Conservation (phyloP, 352 stramenopile species). For the Globisporangium paddicum region DNA sequence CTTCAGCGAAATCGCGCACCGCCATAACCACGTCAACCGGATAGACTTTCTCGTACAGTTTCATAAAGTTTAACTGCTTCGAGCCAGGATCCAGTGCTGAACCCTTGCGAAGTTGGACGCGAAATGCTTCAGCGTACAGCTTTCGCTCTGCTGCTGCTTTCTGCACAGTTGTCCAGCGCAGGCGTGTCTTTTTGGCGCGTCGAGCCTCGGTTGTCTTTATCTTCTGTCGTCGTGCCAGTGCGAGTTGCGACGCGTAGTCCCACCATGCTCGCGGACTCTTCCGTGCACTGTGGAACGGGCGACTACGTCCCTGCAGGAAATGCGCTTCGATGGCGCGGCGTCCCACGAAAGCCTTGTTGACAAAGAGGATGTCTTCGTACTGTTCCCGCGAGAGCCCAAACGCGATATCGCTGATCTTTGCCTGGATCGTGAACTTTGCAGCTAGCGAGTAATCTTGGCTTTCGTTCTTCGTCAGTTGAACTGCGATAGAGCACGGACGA, state of each 20-base stretch:
- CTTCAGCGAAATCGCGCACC: slow-evolving; percentile 55
- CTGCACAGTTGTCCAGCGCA: slow-evolving; percentile 60
- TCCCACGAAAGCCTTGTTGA: slow-evolving; percentile 59
- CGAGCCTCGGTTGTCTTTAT: slow-evolving; percentile 2
- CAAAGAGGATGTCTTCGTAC: slow-evolving; percentile 78
- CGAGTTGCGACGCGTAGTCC: slow-evolving; percentile 60
- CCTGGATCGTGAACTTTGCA: slow-evolving; percentile 65
- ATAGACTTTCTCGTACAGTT: slow-evolving; percentile 57
- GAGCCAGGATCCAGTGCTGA: slow-evolving; percentile 30
- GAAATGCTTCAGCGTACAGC: slow-evolving; percentile 56
- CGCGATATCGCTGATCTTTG: slow-evolving; percentile 39
- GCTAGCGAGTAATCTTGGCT: slow-evolving; percentile 55
- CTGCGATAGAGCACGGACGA: slow-evolving; percentile 39
- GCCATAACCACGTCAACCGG: slow-evolving; percentile 64
- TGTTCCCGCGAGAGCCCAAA: slow-evolving; percentile 64
- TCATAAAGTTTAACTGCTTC: slow-evolving; percentile 36
- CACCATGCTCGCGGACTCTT: slow-evolving; percentile 60
- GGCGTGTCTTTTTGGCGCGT: slow-evolving; percentile 3
- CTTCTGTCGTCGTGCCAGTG: slow-evolving; percentile 29
- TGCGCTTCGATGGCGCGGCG: slow-evolving; percentile 59
- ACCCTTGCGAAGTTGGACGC: slow-evolving; percentile 39
- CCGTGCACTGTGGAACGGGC: slow-evolving; percentile 43
- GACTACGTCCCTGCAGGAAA: slow-evolving; percentile 50
- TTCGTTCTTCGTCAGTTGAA: slow-evolving; percentile 81
- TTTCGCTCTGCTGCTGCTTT: slow-evolving; percentile 46